phyloP scores from a whole-genome alignment of 2,329 filamentous ascomycete genomes.

The Paecilomyces sp. region DNA sequence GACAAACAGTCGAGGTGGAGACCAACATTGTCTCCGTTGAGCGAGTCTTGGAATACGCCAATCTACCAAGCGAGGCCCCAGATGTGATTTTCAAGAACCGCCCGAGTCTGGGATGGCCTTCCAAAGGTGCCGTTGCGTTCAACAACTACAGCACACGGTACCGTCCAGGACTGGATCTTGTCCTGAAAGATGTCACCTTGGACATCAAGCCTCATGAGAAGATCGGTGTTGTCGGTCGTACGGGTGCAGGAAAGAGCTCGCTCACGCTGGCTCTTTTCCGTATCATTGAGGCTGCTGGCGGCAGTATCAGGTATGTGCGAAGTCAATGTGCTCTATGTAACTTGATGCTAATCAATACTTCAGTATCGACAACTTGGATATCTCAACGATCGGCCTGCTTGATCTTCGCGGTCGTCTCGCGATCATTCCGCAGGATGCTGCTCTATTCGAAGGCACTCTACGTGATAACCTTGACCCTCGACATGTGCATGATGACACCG shows the following conservation, averaged over 20 bases:
- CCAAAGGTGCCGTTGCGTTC: conserved; percentile 80
- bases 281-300: conserved; percentile 80
- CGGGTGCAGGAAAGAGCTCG: conserved; percentile 92
- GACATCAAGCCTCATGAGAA: conserved; percentile 96
- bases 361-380: conserved; percentile 82
- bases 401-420: conserved; percentile 84
- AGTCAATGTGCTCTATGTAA: background rate
- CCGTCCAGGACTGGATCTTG: conserved; percentile 78
- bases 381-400: conserved; percentile 79
- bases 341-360: conserved; percentile 8
- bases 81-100: conserved; percentile 85
- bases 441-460: conserved; percentile 87
- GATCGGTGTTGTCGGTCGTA: conserved; percentile 93
- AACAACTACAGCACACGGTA: conserved; percentile 93
- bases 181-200: conserved; percentile 85
- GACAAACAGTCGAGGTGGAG: conserved; percentile 98
- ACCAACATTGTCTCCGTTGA: conserved; percentile 99
- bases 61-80: conserved; percentile 83
- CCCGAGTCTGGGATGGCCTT: conserved; percentile 85
- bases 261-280: conserved; percentile 89
- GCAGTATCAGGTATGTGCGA: conserved; percentile 55
- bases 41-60: conserved; percentile 91
- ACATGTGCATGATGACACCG: conserved; percentile 92
- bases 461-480: conserved; percentile 94
- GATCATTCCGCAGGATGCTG: conserved; percentile 96